Conservation (phyloP, 805 yeast species). For the Zygotorulaspora sp. region DNA sequence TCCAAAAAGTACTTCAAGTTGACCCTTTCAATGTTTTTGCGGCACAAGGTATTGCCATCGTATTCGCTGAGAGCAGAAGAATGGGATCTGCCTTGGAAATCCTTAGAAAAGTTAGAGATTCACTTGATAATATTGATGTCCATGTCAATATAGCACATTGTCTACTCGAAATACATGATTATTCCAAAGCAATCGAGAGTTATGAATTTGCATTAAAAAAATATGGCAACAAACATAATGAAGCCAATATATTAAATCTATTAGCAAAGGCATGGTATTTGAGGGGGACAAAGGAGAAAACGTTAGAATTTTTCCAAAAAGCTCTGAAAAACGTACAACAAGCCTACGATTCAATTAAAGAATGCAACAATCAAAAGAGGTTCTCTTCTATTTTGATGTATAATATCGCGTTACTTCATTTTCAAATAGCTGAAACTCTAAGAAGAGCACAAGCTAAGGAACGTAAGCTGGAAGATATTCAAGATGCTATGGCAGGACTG, state of each 20-base stretch:
- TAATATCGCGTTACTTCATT: slow-evolving; percentile 78
- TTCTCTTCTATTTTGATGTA: slow-evolving; percentile 51
- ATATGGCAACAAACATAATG: slow-evolving; percentile 55
- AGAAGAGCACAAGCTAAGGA: slow-evolving; percentile 55
- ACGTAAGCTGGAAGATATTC: slow-evolving; percentile 60
- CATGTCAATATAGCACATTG: slow-evolving; percentile 88
- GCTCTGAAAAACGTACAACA: slow-evolving; percentile 59
- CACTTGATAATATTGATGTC: slow-evolving; percentile 77
- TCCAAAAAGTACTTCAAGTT: slow-evolving; percentile 77
- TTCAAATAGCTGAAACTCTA: slow-evolving; percentile 80
- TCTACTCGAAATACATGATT: slow-evolving; percentile 74
- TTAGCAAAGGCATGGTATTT: slow-evolving; percentile 87
- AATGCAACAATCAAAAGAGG: slow-evolving; percentile 32
- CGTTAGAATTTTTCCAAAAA: slow-evolving; percentile 51
- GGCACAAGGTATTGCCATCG: slow-evolving; percentile 94
- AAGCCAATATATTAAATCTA: slow-evolving; percentile 61
- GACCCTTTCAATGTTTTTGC: slow-evolving; percentile 90
- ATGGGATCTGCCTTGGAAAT: slow-evolving; percentile 75
- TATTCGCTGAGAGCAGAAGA: slow-evolving; percentile 80
- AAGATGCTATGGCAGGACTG: slow-evolving; percentile 51
- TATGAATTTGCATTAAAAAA: slow-evolving; percentile 75
- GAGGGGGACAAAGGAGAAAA: slow-evolving; percentile 67
- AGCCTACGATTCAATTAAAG: slow-evolving; percentile 42
- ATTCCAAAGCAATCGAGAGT: slow-evolving; percentile 78
- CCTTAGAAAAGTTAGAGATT: slow-evolving; percentile 83